phyloP scores from a whole-genome alignment of 129 eudicot genomes.

The Logfia minima region DNA sequence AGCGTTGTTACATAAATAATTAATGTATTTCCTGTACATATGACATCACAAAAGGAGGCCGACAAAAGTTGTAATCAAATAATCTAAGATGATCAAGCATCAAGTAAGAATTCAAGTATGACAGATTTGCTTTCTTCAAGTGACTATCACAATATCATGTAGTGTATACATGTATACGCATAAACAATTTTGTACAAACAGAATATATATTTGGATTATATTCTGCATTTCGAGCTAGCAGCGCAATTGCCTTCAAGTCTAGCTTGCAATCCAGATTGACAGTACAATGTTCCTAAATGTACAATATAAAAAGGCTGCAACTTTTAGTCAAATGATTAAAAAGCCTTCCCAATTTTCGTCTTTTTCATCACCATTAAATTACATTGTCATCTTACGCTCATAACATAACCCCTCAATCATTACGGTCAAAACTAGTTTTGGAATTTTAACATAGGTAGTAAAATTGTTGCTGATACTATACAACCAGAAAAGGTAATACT shows the following conservation, averaged over 20 bases:
- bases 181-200: not conserved
- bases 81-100: not conserved
- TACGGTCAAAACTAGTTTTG: not conserved
- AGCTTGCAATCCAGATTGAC: slow-evolving; percentile 86
- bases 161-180: not conserved
- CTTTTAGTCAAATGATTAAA: slow-evolving; percentile 5
- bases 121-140: not conserved
- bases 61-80: not conserved
- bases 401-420: not conserved
- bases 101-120: not conserved
- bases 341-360: not conserved
- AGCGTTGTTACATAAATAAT: not conserved
- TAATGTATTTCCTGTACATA: not conserved
- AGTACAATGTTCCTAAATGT: slow-evolving; percentile 70
- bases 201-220: slow-evolving; percentile 76
- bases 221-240: slow-evolving; percentile 91
- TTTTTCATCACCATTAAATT: not conserved
- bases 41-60: not conserved
- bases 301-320: slow-evolving; percentile 3
- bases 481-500: not conserved
- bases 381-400: not conserved
- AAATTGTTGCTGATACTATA: not conserved
- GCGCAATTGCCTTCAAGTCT: slow-evolving; percentile 76
- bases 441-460: too few species aligned
- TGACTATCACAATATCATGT: not conserved